Evolutionary conservation across 2,329 filamentous ascomycete species (phyloP), one percentile per base, ranked within the genome.

Genomic region (Sporothrix euskadiensis): DNA sequence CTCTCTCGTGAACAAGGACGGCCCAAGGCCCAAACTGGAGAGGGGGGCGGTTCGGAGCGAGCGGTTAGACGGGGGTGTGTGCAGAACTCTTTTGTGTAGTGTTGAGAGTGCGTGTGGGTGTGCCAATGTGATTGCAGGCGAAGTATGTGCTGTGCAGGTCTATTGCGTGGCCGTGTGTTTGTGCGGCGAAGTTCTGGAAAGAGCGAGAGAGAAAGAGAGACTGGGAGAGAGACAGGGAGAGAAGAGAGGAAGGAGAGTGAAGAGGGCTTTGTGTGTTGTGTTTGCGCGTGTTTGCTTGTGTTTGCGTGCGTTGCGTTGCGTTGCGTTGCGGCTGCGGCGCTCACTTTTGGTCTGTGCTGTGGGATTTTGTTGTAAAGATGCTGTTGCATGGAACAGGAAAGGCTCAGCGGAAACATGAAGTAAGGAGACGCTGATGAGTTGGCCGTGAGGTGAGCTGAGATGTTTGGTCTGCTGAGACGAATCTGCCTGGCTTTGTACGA

Each of bases 11-110:
- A 47, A 47, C 39, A 66, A 66, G 39, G 61, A 66, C 47, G 22
- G 61, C 10, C 22, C n/a, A 39, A 65, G 22, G 61, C n/a, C 22
- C n/a, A 39, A 65, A 26, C 6, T 65, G 59, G 61, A 30, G 61
- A 66, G 41, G 71, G 68, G 72, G 68, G 68, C n/a, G 72, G 70
- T 70, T 73, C 72, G 54, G 66, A 39, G 68, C 56, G 57, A 30
- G 35, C 59, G 68, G 57, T 57, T 65, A 39, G 72, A 68, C 57
- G 59, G 61, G 65, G 61, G 65, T 49, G 65, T 49, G 44, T 49
- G 44, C 41, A 49, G 63, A 14, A 22, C 63, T 44, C n/a, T 35
- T 44, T 19, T 22, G n/a, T 44, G n/a, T 10, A 35, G 41, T 22
- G n/a, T 44, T 22, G 39, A 65, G 59, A 26, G 59, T 65, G 35